A percentile compares a stretch with the other conserved stretches of the same genome.
Conservation (phyloP, 768 basidiomycete genomes). For the Lyophyllum decastes region DNA sequence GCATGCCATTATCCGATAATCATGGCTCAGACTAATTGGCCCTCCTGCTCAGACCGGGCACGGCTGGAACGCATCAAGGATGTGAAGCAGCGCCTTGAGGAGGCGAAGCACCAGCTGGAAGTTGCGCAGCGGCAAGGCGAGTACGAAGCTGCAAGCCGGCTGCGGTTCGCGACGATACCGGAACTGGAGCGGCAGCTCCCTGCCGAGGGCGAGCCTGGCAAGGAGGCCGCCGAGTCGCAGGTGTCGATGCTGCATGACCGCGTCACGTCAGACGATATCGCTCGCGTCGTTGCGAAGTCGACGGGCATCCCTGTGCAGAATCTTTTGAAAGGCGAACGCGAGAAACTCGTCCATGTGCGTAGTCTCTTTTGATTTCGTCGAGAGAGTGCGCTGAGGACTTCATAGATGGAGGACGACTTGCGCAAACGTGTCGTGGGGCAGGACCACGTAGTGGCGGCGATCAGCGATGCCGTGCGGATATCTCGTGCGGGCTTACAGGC, state of each 20-base stretch:
- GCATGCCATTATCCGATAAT: too few relatives aligned
- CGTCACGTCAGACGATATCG: slow-evolving; percentile 88
- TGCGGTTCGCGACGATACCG: slow-evolving; percentile 85
- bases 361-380: neutral
- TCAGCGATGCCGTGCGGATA: slow-evolving; percentile 90
- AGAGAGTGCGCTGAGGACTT: neutral
- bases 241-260: slow-evolving; percentile 78
- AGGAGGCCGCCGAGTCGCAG: slow-evolving; percentile 45
- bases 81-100: slow-evolving; percentile 73
- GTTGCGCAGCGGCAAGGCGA: slow-evolving; percentile 89
- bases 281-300: slow-evolving; percentile 82
- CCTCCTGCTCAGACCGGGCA: slow-evolving; percentile 62
- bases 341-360: slow-evolving; percentile 85
- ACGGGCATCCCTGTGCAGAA: slow-evolving; percentile 93
- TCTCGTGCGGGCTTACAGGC: slow-evolving; percentile 90
- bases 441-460: slow-evolving; percentile 80
- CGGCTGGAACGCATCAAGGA: slow-evolving; percentile 71
- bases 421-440: slow-evolving; percentile 83
- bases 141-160: slow-evolving; percentile 79
- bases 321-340: slow-evolving; percentile 84
- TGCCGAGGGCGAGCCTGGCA: slow-evolving; percentile 41
- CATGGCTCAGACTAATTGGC: too few relatives aligned
- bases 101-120: slow-evolving; percentile 84
- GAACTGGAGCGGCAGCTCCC: slow-evolving; percentile 76
- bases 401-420: slow-evolving; percentile 85